Percentiles rank a stretch among this genome's conserved stretches.
phyloP scores from a whole-genome alignment of 495 filamentous ascomycete genomes.

The Lasiosphaeris hirsuta region DNA sequence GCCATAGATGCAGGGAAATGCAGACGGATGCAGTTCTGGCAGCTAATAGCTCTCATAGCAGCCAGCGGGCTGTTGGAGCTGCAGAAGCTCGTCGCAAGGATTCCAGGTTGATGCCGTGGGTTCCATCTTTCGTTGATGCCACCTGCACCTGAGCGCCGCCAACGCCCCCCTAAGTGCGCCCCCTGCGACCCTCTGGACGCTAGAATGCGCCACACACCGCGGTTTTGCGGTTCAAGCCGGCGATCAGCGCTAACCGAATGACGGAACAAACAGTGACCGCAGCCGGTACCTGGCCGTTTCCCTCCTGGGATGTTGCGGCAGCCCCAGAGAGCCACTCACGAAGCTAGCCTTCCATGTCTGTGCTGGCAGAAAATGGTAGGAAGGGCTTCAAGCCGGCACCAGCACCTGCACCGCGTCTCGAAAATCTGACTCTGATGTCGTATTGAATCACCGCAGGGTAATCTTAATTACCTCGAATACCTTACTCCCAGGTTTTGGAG shows the following conservation, averaged over 20 bases:
- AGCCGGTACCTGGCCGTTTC: conserved; percentile 8
- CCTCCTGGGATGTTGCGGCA: conserved; percentile 7
- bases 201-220: conserved; percentile 9
- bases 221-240: conserved; percentile 23
- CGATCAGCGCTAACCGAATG: conserved; percentile 30
- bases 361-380: neutral
- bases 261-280: conserved; percentile 20
- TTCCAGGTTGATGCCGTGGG: neutral
- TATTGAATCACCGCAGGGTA: conserved; percentile 3
- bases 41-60: no score
- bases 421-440: conserved; percentile 5
- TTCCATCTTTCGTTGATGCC: neutral
- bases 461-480: conserved; percentile 4
- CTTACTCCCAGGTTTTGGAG: neutral
- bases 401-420: neutral
- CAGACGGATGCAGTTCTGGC: no score
- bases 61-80: no score
- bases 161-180: neutral
- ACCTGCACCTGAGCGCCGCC: neutral
- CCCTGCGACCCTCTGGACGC: conserved; percentile 7
- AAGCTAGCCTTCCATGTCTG: neutral
- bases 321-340: neutral
- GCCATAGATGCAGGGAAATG: no score
- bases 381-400: conserved; percentile 3
- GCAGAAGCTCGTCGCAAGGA: neutral